phyloP scores from a whole-genome alignment of 2,329 filamentous ascomycete species.

The Phyllosticta capitalensis region DNA sequence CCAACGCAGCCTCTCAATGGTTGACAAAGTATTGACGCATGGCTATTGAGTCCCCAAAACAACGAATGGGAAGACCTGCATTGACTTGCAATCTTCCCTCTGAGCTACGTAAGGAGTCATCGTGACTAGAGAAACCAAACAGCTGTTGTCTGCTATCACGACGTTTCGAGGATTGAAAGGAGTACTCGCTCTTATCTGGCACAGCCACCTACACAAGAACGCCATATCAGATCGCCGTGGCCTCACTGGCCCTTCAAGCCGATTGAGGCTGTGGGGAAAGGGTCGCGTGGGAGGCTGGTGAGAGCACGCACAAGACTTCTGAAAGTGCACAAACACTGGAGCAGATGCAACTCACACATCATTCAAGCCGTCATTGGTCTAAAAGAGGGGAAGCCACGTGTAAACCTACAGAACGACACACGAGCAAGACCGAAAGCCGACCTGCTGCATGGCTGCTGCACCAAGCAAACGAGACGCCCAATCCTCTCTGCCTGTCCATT shows the following conservation, averaged over 20 bases:
- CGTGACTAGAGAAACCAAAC: neutral
- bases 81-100: neutral
- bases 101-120: neutral
- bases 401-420: neutral
- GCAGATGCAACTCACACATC: neutral
- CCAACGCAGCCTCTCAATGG: neutral
- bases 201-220: neutral
- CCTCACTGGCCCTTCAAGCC: neutral
- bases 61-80: neutral
- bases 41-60: neutral
- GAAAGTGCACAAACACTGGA: neutral
- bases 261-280: neutral
- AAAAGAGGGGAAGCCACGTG: neutral
- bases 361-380: neutral
- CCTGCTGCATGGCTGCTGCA: no score
- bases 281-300: neutral
- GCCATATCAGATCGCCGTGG: neutral
- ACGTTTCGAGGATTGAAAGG: neutral
- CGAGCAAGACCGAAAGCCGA: no score
- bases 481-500: no score
- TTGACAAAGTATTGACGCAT: neutral
- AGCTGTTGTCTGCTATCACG: no score
- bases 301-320: neutral
- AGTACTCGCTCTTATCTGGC: neutral
- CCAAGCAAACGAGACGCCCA: no score